Base-by-base conservation (phyloP, 192 early-diverging fungal genomes). In the Entomortierella lignicola region DNA sequence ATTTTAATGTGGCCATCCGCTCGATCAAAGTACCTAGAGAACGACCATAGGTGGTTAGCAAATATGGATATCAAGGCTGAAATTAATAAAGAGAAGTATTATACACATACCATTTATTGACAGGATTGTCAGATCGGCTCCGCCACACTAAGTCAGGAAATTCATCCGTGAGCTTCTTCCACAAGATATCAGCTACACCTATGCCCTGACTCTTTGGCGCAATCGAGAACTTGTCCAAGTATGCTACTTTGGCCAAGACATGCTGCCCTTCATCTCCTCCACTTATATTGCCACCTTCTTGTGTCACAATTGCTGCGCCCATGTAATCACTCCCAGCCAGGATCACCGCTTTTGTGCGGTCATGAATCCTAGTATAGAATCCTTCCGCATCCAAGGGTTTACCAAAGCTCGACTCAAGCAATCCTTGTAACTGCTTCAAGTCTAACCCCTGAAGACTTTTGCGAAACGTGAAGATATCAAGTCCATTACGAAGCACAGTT, bases 171-270 rank as follows among this genome's bases (percentile, higher is more conserved):
- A 97, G 77, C 66, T 89, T 85, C 44, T 91, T 89, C 97, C 97
- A 98, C 52, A 98, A 72, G n/a, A 97, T 96, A 74, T 98, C 97
- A 0, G 96, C 95, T 51, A 96, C 88, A 0, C 97, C 97, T 25
- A 93, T 94, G 12, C 97, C 97, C 82, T 98, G 97, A 55, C 85
- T 88, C 23, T 85, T 86, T 1, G 96, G 97, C 2, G 89, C 85
- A 18, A 97, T 94, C 0, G 94, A 93, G 83, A 97, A 97, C 68
- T 98, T 98, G 85, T 98, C 97, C 25, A 98, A 79, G 63, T 98
- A 98, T 25, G 82, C 61, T 13, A 69, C 58, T 55, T 43, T 79
- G 7, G 67, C 62, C 54, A 79, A 60, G 1, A 15, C 12, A 43
- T 29, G 44, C n/a, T 21, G 10, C 11, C 25, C n/a, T 17, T 55